Conservation (phyloP, 1,284 basidiomycete species). For the Porodaedalea pini region DNA sequence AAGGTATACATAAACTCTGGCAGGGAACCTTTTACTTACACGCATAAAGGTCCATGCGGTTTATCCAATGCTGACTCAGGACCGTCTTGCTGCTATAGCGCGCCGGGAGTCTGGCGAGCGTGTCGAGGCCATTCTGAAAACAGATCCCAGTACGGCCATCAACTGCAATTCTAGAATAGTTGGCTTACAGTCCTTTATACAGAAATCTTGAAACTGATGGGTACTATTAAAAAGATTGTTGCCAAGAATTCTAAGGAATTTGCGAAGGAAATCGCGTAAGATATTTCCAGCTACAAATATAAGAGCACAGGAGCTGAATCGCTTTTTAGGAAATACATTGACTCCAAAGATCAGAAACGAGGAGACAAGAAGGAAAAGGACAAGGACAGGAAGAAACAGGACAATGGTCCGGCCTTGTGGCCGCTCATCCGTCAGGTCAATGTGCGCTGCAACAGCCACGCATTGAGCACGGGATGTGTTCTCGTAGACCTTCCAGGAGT, state of each 20-base stretch:
- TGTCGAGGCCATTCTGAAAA: constrained; percentile 46
- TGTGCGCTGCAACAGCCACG: constrained; percentile 21
- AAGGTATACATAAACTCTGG: constrained; percentile 37
- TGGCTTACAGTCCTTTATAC: not conserved
- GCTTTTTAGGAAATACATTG: constrained; percentile 47
- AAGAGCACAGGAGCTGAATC: not conserved
- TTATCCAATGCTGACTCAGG: constrained; percentile 48
- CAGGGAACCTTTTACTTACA: not conserved
- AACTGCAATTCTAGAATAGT: not conserved
- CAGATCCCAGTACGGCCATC: constrained; percentile 39
- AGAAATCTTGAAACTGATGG: constrained; percentile 45
- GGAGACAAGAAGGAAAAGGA: constrained; percentile 37
- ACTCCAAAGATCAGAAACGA: constrained; percentile 58
- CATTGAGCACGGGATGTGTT: constrained; percentile 24
- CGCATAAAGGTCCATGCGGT: constrained; percentile 55
- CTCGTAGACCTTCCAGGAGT: constrained; percentile 28
- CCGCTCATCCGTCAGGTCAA: constrained; percentile 45
- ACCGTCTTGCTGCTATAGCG: constrained; percentile 37
- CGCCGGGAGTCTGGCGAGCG: not conserved
- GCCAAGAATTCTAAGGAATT: constrained; percentile 51
- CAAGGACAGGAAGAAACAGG: constrained; percentile 36
- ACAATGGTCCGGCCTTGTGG: constrained; percentile 49
- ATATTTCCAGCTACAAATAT: no score
- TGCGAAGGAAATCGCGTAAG: constrained; percentile 43
- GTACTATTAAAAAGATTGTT: constrained; percentile 48